Evolutionary conservation across 306 rosid genomes (phyloP).

Genomic region (Quercus variabilis): DNA sequence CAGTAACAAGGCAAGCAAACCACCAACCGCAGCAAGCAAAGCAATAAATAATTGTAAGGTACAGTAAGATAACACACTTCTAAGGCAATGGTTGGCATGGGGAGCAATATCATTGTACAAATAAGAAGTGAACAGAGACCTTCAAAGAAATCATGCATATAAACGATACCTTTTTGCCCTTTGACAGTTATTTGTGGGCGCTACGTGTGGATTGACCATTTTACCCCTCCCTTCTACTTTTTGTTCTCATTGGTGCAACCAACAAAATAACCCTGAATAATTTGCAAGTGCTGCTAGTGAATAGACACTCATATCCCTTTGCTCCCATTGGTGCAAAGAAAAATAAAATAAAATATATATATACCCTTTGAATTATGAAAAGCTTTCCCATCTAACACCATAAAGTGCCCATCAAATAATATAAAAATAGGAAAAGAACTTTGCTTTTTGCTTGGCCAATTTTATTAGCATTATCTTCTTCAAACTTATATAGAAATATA

Average conservation of each 20-base stretch:
- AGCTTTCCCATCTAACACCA: neutral
- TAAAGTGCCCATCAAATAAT: neutral
- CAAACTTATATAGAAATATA: no score
- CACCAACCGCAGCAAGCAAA: neutral
- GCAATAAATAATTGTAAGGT: neutral
- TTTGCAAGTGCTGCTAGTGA: conserved; percentile 8
- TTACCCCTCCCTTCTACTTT: neutral
- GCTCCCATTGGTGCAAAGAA: neutral
- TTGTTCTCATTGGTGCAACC: neutral
- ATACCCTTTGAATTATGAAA: neutral
- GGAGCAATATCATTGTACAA: conserved; percentile 23
- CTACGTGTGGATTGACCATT: neutral
- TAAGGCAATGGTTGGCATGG: conserved; percentile 30
- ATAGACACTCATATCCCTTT: neutral
- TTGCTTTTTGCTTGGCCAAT: neutral
- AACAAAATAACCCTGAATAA: neutral
- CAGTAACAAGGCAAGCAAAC: no score
- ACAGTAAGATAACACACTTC: neutral
- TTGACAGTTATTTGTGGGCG: conserved; percentile 1
- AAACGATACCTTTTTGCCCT: conserved; percentile 1
- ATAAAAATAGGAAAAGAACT: neutral
- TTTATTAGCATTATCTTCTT: no score
- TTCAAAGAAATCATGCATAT: conserved; percentile 7
- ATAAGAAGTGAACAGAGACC: conserved; percentile 2
- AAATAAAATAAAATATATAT: neutral